phyloP scores from a whole-genome alignment of 2,329 filamentous ascomycete species.

The Epichloe bromicola region DNA sequence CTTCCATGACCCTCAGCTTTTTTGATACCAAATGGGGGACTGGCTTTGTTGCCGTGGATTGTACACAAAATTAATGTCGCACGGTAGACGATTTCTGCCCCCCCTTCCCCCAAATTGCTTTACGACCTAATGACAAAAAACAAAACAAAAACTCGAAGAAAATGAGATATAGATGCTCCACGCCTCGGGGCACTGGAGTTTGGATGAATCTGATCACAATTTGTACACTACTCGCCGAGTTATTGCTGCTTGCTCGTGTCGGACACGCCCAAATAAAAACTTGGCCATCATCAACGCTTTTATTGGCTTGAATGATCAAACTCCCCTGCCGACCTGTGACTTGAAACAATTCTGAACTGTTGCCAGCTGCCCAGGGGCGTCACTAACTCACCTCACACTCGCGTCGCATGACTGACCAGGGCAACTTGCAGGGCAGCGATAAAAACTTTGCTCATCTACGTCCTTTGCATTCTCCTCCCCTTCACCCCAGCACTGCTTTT shows the following conservation, averaged over 20 bases:
- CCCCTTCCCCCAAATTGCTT: slow-evolving; percentile 7
- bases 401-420: not conserved
- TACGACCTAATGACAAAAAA: slow-evolving; percentile 18
- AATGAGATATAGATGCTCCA: not conserved
- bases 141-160: not conserved
- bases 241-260: not conserved
- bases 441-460: not conserved
- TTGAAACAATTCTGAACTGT: not conserved
- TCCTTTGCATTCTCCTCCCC: no score
- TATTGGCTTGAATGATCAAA: not conserved
- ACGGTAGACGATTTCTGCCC: not conserved
- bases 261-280: not conserved
- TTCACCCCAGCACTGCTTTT: not conserved
- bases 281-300: not conserved
- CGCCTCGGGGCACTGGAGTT: not conserved
- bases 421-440: not conserved
- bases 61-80: slow-evolving; percentile 4
- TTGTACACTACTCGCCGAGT: slow-evolving; percentile 2
- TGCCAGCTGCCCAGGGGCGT: not conserved
- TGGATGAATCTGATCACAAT: not conserved
- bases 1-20: slow-evolving; percentile 16
- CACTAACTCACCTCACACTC: not conserved
- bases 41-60: not conserved
- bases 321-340: not conserved
- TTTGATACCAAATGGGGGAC: slow-evolving; percentile 17